These are phyloP conservation scores for Phytophthora lateralis DNA, from an alignment of 352 stramenopile genomes.

Conservation along the genomic window DNA sequence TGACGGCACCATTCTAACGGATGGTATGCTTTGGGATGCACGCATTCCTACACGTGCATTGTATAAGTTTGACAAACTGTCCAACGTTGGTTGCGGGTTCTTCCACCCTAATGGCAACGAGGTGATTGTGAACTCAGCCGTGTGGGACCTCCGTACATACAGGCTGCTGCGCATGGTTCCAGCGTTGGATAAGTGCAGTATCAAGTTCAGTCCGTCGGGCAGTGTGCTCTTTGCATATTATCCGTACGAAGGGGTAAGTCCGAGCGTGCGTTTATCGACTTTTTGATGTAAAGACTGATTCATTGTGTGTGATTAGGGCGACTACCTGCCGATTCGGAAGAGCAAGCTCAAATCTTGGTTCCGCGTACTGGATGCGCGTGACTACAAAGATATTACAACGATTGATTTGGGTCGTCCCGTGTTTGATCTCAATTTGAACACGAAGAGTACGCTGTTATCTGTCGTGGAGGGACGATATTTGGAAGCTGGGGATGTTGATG, in stretches of 20 bases:
- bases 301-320: slow-evolving; percentile 36
- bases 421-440: slow-evolving; percentile 74
- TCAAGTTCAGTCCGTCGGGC: slow-evolving; percentile 75
- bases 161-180: slow-evolving; percentile 85
- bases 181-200: slow-evolving; percentile 82
- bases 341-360: slow-evolving; percentile 86
- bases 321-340: slow-evolving; percentile 61
- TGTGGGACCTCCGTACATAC: slow-evolving; percentile 91
- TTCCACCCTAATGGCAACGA: slow-evolving; percentile 91
- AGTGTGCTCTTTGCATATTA: slow-evolving; percentile 87
- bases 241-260: slow-evolving; percentile 64
- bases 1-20: slow-evolving; percentile 76
- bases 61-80: slow-evolving; percentile 92
- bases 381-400: slow-evolving; percentile 87
- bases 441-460: slow-evolving; percentile 67
- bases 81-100: slow-evolving; percentile 79
- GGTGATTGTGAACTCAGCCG: slow-evolving; percentile 88
- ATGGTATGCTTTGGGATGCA: slow-evolving; percentile 85
- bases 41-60: slow-evolving; percentile 70
- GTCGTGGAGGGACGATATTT: slow-evolving; percentile 80
- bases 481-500: slow-evolving; percentile 54
- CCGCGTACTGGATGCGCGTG: slow-evolving; percentile 76
- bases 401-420: slow-evolving; percentile 81
- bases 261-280: background rate
- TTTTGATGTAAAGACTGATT: slow-evolving; percentile 9